Conservation (phyloP, 2,329 filamentous ascomycete species). For the Myotisia sp. region DNA sequence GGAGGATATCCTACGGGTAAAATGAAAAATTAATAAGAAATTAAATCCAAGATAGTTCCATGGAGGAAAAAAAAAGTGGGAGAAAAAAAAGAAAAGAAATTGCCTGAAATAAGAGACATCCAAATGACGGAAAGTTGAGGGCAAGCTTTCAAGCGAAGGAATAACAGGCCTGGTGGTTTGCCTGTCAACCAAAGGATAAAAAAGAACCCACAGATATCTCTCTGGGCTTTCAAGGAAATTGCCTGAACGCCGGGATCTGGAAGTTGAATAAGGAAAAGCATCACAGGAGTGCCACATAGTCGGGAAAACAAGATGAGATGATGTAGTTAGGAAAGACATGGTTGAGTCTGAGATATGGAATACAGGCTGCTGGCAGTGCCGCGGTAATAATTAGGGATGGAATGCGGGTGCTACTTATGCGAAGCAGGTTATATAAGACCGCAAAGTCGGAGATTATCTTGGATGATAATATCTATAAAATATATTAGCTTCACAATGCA, state of each 20-base stretch:
- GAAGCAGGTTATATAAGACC: slow-evolving; percentile 66
- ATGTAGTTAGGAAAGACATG: no score
- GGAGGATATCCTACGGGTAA: no score
- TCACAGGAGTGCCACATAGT: no score
- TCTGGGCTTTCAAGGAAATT: no score
- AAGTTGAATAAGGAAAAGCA: no score
- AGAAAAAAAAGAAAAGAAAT: slow-evolving; percentile 11
- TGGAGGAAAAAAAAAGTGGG: slow-evolving; percentile 10
- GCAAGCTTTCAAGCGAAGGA: no score
- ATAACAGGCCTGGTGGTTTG: no score
- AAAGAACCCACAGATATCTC: no score
- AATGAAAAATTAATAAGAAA: slow-evolving; percentile 9
- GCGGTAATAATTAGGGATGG: no score
- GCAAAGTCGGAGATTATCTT: slow-evolving; percentile 94
- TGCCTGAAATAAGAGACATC: slow-evolving; percentile 10
- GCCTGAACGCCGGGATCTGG: no score
- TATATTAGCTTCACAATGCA: slow-evolving; percentile 29
- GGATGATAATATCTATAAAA: slow-evolving; percentile 86
- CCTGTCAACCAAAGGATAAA: no score
- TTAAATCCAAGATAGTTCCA: slow-evolving; percentile 8
- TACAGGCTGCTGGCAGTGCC: slow-evolving; percentile 3
- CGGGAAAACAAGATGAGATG: no score
- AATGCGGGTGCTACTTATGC: slow-evolving; percentile 6
- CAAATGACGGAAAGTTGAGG: slow-evolving; percentile 8
- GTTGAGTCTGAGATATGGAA: slow-evolving; percentile 6